Base-by-base conservation (phyloP, 768 basidiomycete genomes). In the Rhodotorula graminis region DNA sequence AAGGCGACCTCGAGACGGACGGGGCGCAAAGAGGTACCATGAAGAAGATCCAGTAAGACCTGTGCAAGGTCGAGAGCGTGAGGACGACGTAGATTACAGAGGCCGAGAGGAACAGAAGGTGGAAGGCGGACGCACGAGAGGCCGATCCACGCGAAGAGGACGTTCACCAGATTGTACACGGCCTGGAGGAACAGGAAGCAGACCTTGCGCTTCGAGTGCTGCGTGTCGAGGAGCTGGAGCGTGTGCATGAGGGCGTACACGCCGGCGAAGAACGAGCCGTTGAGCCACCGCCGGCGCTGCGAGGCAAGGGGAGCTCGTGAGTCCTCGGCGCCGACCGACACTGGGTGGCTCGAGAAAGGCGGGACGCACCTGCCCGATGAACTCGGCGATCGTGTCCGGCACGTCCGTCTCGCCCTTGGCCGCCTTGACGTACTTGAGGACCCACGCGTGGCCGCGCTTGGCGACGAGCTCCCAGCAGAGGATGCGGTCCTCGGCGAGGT, bases 341-440 rank as follows among this genome's bases (percentile, higher is more conserved):
- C n/a, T n/a, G n/a, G n/a, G n/a, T n/a, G n/a, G n/a, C 10, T 6
- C 25, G 49, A 27, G 31, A 29, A 47, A 11, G 42, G 21, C 37
- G 58, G 59, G 12, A 93, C 88, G 70, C 95, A 94, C 6, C 93
- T 88, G 29, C 93, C 50, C 49, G 53, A 69, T 97, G 80, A 96
- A 97, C 81, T 97, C 95, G 7, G 93, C 88, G 25, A 96, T 86
- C 2, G 87, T 85, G 50, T 92, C 89, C 46, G 94, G 94, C 9
- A 95, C 93, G 82, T 98, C 94, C n/a, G 94, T 97, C 56, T 93
- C 86, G 0, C 93, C 94, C 76, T 94, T 93, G 25, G 94, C 94
- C 77, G 44, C 70, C 62, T 92, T 92, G 81, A 94, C 92, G 79
- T 93, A 94, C 81, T 76, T 76, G 25, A 77, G 76, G 15, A 74